These are phyloP conservation scores for Agrocybe praecox DNA, from an alignment of 768 basidiomycete species.

Conservation along the genomic window DNA sequence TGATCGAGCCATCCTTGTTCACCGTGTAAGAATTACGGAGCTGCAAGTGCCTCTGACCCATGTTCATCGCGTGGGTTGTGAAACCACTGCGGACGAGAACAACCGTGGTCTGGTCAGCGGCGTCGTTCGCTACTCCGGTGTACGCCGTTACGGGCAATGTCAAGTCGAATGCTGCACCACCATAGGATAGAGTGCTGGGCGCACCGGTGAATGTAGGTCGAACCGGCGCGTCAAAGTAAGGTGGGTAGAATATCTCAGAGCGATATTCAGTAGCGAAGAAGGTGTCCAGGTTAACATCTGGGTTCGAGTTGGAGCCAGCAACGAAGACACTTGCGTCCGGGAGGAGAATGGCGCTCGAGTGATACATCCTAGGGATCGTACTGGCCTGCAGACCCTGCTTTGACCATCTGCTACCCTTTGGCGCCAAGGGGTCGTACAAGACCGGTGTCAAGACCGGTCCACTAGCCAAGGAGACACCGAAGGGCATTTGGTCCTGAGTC, in stretches of 20 bases:
- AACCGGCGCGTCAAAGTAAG: slow-evolving; percentile 71
- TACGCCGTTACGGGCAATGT: slow-evolving; percentile 67
- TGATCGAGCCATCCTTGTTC: slow-evolving; percentile 72
- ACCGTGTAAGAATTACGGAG: slow-evolving; percentile 87
- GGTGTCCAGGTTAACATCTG: slow-evolving; percentile 69
- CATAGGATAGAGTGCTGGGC: slow-evolving; percentile 78
- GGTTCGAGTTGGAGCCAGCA: slow-evolving; percentile 92
- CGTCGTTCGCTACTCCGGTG: slow-evolving; percentile 64
- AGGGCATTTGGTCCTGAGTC: slow-evolving; percentile 60
- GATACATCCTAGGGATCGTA: slow-evolving; percentile 82
- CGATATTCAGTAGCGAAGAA: slow-evolving; percentile 77
- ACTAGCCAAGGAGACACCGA: slow-evolving; percentile 72
- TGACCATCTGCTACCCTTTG: slow-evolving; percentile 78
- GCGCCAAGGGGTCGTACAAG: slow-evolving; percentile 77
- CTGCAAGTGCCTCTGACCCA: slow-evolving; percentile 82
- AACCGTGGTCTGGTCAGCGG: slow-evolving; percentile 74
- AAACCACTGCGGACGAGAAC: slow-evolving; percentile 81
- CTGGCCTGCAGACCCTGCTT: slow-evolving; percentile 62
- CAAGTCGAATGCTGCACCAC: slow-evolving; percentile 80
- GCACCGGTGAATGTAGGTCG: slow-evolving; percentile 74
- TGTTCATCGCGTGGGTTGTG: slow-evolving; percentile 87
- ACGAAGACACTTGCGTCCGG: slow-evolving; percentile 85
- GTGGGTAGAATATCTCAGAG: slow-evolving; percentile 90
- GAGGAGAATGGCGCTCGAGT: slow-evolving; percentile 88
- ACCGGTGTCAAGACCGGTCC: slow-evolving; percentile 79